phyloP scores from a whole-genome alignment of 345 rosid genomes.

The Physaria fendleri region DNA sequence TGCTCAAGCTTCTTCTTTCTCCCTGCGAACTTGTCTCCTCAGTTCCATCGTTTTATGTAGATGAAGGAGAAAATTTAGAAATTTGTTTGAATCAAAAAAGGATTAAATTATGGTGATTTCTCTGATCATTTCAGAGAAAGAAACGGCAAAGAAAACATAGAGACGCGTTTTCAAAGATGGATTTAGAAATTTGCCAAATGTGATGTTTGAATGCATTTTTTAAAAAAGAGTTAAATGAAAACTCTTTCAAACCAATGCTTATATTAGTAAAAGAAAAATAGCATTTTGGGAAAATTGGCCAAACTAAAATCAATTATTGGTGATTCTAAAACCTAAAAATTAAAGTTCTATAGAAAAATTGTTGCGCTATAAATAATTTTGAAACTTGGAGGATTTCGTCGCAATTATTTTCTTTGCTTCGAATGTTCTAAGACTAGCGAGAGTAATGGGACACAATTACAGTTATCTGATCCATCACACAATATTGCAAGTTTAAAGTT shows the following conservation, averaged over 20 bases:
- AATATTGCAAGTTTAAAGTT: no score
- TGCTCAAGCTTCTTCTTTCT: conserved; percentile 37
- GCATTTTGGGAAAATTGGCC: not conserved
- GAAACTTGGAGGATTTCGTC: no score
- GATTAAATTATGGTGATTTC: not conserved
- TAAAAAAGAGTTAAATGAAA: no score
- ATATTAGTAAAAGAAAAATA: not conserved
- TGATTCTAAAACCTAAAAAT: no score
- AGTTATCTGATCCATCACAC: no score
- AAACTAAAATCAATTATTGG: not conserved
- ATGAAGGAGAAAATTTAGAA: not conserved
- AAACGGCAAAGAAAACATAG: not conserved
- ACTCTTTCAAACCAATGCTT: not conserved
- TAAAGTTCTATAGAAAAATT: no score
- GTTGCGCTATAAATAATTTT: no score
- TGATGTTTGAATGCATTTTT: not conserved
- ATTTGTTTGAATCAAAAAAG: not conserved
- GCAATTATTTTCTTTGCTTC: no score
- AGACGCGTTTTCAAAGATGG: conserved; percentile 20
- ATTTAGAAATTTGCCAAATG: conserved; percentile 22
- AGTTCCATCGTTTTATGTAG: conserved; percentile 25
- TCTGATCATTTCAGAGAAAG: conserved; percentile 7
- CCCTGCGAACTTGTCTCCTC: conserved; percentile 50
- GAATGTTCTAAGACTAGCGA: no score
- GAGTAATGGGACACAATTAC: no score